Evolutionary conservation across 2,329 filamentous ascomycete species (phyloP), one percentile per base, ranked within the genome.

Genomic region (Cladosporium austrohemisphaericum): DNA sequence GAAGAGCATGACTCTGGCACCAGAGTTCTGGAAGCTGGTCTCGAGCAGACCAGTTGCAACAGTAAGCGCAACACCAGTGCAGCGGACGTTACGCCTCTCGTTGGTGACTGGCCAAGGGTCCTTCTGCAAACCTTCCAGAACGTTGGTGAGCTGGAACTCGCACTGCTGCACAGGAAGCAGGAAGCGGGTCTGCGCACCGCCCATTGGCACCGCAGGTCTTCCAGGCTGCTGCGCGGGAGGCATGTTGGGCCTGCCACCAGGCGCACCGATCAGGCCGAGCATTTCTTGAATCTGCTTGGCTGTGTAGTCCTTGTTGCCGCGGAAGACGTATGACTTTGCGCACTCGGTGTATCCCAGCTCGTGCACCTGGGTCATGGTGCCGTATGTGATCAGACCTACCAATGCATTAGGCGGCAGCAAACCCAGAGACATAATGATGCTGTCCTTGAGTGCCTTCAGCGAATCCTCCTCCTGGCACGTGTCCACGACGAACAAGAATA

Each of bases 261-360:
- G 76, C 16, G 85, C 80, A 40, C 84, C 77, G 5, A 57, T 53
- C 48, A 96, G 77, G 22, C 91, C 93, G 43, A 98, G 84, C 93
- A 98, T 98, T 65, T 98, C 93, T 70, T 97, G 92, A n/a, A 98
- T 90, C 68, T 97, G 91, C 74, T 97, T 97, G 47, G 91, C 88
- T n/a, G 84, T 80, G 69, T 98, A 98, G 64, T 98, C 93, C 76
- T 97, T 98, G 76, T 84, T 96, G 31, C 93, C 93, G 50, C 92
- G 83, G 78, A 98, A 98, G 33, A 98, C 93, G 64, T 96, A 98
- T 5, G 92, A 96, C 72, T 97, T 98, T 57, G 93, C 89, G 71
- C 93, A 98, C 71, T 97, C 93, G 49, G 88, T 91, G 67, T 98
- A 98, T 49, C 93, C 93, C 59, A 98, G 88, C 71, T 98, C 93